A percentile compares a stretch with the other conserved stretches of the same genome.
These are phyloP conservation scores for Colletotrichum sansevieriae DNA, from an alignment of 2,329 filamentous ascomycete genomes.

Conservation along the genomic window DNA sequence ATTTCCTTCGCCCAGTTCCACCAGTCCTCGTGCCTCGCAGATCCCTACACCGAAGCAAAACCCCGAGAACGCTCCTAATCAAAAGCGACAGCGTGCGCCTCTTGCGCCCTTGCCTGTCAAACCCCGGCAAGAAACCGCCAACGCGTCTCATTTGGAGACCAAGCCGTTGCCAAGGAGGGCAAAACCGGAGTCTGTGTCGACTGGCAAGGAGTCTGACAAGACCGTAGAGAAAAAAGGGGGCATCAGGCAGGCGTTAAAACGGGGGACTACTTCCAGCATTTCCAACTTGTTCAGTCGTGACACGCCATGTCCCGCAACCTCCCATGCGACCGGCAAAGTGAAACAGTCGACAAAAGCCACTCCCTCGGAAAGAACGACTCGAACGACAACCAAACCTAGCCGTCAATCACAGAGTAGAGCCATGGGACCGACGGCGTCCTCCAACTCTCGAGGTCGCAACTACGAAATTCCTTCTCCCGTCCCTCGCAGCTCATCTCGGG, in stretches of 20 bases:
- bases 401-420: slow-evolving; percentile 33
- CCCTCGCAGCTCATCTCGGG: slow-evolving; percentile 57
- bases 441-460: slow-evolving; percentile 36
- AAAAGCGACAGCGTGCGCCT: slow-evolving; percentile 60
- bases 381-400: slow-evolving; percentile 10
- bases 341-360: slow-evolving; percentile 44
- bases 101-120: slow-evolving; percentile 43
- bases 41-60: slow-evolving; percentile 44
- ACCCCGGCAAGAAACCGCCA: slow-evolving; percentile 39
- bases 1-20: slow-evolving; percentile 17
- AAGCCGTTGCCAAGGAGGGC: slow-evolving; percentile 48
- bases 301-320: slow-evolving; percentile 42
- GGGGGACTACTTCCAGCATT: slow-evolving; percentile 60
- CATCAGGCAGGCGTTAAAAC: slow-evolving; percentile 66
- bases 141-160: slow-evolving; percentile 45
- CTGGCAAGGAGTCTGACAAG: slow-evolving; percentile 44
- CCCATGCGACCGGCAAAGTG: slow-evolving; percentile 37
- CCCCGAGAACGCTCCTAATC: slow-evolving; percentile 58
- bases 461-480: slow-evolving; percentile 45
- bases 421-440: slow-evolving; percentile 39
- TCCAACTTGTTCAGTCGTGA: slow-evolving; percentile 65
- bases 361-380: slow-evolving; percentile 20
- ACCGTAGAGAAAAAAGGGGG: slow-evolving; percentile 59
- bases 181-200: slow-evolving; percentile 45
- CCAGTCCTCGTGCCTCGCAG: slow-evolving; percentile 40